A percentile compares a stretch with the other conserved stretches of the same genome.
phyloP scores from a whole-genome alignment of 176 grass and related monocot genomes.

The Eleusine coracana region DNA sequence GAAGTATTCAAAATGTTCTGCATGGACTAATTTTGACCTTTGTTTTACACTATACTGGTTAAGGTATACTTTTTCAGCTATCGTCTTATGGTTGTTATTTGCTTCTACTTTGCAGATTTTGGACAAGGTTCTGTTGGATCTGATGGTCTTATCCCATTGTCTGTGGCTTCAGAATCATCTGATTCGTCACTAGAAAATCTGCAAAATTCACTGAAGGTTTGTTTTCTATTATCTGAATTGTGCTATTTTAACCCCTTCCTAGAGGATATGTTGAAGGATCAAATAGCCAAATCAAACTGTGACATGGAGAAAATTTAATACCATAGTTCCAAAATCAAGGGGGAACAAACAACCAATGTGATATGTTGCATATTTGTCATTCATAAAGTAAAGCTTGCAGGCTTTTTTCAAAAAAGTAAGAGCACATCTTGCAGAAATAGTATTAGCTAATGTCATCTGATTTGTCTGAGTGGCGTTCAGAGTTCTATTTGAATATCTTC shows the following conservation, averaged over 20 bases:
- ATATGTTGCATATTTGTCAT: constrained; percentile 1
- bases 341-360: not conserved
- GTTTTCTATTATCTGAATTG: not conserved
- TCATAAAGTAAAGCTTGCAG: not conserved
- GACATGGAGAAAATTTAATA: constrained; percentile 24
- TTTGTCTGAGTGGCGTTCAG: constrained; percentile 3
- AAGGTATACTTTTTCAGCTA: constrained; percentile 16
- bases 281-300: constrained; percentile 12
- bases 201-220: constrained; percentile 62
- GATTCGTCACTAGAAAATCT: constrained; percentile 59
- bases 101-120: constrained; percentile 38
- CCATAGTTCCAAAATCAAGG: constrained; percentile 14
- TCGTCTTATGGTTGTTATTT: not conserved
- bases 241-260: not conserved
- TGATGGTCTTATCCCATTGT: constrained; percentile 39
- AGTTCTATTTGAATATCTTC: not conserved
- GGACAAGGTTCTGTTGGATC: constrained; percentile 41
- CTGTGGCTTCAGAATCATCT: constrained; percentile 49
- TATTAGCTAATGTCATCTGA: not conserved
- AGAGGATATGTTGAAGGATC: constrained; percentile 16
- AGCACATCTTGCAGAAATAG: not conserved
- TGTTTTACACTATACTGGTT: not conserved
- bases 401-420: not conserved
- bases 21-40: constrained; percentile 28
- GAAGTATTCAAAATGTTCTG: constrained; percentile 6